Conservation (phyloP, 495 filamentous ascomycete species). For the Talaromyces liani region DNA sequence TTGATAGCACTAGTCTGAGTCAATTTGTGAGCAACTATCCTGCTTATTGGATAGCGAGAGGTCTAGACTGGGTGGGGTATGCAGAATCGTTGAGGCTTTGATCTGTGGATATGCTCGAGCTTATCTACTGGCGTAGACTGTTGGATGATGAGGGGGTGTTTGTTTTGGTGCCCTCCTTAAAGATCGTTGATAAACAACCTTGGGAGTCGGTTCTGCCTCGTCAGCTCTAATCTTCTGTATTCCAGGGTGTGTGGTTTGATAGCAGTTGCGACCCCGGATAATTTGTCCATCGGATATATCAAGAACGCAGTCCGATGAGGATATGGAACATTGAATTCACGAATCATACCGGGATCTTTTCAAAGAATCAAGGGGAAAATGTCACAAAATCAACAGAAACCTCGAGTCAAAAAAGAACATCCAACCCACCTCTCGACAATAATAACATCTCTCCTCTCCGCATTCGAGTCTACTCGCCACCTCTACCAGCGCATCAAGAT, state of each 20-base stretch:
- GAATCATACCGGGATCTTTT: background rate
- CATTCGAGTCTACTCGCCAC: conserved; percentile 4
- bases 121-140: background rate
- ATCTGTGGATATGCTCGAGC: no score
- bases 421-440: background rate
- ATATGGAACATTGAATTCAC: no score
- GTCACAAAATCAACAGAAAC: background rate
- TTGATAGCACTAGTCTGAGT: background rate
- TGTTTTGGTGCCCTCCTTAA: background rate
- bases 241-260: no score
- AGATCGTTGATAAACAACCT: no score
- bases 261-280: no score
- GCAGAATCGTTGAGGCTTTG: background rate
- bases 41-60: background rate
- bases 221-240: no score
- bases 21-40: background rate
- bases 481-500: background rate
- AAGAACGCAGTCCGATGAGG: no score
- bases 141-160: no score
- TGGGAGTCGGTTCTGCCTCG: no score
- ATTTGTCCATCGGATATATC: no score
- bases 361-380: background rate
- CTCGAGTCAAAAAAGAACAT: background rate
- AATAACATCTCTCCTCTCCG: conserved; percentile 1
- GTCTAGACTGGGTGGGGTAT: background rate